phyloP scores from a whole-genome alignment of 2,329 filamentous ascomycete species.

The Talaromyces marneffei region DNA sequence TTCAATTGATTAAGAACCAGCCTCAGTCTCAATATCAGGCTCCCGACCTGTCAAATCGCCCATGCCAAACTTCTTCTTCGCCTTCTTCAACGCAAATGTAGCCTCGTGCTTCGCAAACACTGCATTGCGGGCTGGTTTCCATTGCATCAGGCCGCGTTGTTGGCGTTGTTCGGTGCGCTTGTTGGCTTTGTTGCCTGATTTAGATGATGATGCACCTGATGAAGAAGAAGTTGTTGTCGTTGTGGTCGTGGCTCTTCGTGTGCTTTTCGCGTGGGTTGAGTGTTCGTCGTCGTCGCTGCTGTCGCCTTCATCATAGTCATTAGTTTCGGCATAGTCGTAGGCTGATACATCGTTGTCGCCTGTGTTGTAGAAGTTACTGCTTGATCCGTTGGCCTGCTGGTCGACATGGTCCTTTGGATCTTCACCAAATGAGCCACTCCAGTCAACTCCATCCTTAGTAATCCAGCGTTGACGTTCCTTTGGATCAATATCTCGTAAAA shows the following conservation, averaged over 20 bases:
- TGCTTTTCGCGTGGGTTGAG: neutral
- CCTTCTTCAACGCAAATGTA: conserved; percentile 67
- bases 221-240: conserved; percentile 28
- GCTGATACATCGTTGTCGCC: neutral
- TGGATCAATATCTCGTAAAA: conserved; percentile 63
- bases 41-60: conserved; percentile 68
- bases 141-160: conserved; percentile 90
- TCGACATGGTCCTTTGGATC: conserved; percentile 62
- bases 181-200: conserved; percentile 30
- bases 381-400: conserved; percentile 34
- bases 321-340: neutral
- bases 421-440: conserved; percentile 77
- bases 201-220: conserved; percentile 17
- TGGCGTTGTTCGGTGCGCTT: conserved; percentile 63
- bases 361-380: conserved; percentile 49
- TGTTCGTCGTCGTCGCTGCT: neutral
- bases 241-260: conserved; percentile 26
- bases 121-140: conserved; percentile 79
- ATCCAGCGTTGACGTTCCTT: conserved; percentile 72
- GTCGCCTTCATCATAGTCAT: conserved; percentile 1
- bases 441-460: conserved; percentile 72
- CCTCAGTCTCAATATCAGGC: conserved; percentile 80
- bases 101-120: conserved; percentile 86
- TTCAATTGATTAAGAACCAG: conserved; percentile 16
- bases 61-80: conserved; percentile 66